phyloP scores from a whole-genome alignment of 306 rosid genomes.

The Arachis stenosperma region DNA sequence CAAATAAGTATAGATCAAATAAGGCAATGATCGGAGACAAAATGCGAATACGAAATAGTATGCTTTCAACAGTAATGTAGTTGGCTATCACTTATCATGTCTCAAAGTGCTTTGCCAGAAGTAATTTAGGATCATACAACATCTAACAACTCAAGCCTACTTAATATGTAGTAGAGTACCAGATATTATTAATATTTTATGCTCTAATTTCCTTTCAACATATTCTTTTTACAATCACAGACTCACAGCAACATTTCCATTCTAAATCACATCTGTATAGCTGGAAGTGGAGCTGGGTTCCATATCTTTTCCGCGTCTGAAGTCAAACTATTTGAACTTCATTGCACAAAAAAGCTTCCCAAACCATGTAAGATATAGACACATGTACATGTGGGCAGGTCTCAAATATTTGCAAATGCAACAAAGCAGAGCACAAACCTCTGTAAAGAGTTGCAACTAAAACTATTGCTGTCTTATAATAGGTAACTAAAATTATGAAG shows the following conservation, averaged over 20 bases:
- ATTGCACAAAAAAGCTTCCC: background rate
- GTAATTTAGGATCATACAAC: constrained; percentile 9
- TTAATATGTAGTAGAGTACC: constrained; percentile 16
- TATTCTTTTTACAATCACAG: constrained; percentile 2
- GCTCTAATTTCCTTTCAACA: constrained; percentile 12
- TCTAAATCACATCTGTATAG: constrained; percentile 24
- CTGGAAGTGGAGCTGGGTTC: background rate
- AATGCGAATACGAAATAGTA: constrained; percentile 7
- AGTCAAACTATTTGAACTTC: constrained; percentile 21
- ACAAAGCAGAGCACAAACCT: background rate
- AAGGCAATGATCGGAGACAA: constrained; percentile 23
- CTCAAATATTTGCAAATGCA: constrained; percentile 6
- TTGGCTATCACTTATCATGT: constrained; percentile 18
- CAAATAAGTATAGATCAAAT: background rate
- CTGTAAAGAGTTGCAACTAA: constrained; percentile 5
- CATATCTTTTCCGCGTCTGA: background rate
- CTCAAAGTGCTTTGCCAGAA: constrained; percentile 5
- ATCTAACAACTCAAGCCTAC: constrained; percentile 1
- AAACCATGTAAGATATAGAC: constrained; percentile 7
- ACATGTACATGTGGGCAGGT: constrained; percentile 18
- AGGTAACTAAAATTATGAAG: constrained; percentile 18
- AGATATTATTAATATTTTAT: constrained; percentile 8
- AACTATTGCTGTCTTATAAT: constrained; percentile 19
- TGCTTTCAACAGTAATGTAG: background rate
- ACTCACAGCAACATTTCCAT: background rate